Conservation (phyloP, 495 filamentous ascomycete species). For the Penicillium lividum region DNA sequence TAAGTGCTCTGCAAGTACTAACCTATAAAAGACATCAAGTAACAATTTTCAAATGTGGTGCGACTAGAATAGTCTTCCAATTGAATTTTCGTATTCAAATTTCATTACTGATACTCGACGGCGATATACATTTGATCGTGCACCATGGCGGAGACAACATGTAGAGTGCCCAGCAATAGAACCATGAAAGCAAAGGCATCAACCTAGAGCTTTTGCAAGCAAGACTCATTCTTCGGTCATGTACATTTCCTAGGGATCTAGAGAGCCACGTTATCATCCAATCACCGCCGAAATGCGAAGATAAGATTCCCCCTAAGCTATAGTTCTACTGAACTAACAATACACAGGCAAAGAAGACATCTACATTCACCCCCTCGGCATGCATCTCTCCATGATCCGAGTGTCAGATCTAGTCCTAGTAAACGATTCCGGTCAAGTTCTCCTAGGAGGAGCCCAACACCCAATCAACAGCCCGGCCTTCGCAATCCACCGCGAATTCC, state of each 20-base stretch:
- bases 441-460: slow-evolving; percentile 40
- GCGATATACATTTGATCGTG: not conserved
- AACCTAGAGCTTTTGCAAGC: not conserved
- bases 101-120: not conserved
- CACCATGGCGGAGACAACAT: not conserved
- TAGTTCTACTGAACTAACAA: not conserved
- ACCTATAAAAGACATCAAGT: not conserved
- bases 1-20: not conserved
- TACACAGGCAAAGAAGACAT: slow-evolving; percentile 38
- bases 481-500: slow-evolving; percentile 48
- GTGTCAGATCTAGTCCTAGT: slow-evolving; percentile 41
- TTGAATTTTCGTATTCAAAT: no score
- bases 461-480: slow-evolving; percentile 58
- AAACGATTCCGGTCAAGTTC: slow-evolving; percentile 23
- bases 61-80: no score
- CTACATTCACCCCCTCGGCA: slow-evolving; percentile 67
- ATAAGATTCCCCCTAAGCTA: not conserved
- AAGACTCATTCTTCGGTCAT: not conserved
- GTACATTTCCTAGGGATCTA: not conserved
- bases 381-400: slow-evolving; percentile 57
- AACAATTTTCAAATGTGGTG: not conserved
- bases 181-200: not conserved
- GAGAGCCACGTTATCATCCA: not conserved
- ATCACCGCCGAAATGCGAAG: not conserved
- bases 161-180: not conserved